Conservation (phyloP, 2,329 filamentous ascomycete species). For the Colletotrichum viniferum region DNA sequence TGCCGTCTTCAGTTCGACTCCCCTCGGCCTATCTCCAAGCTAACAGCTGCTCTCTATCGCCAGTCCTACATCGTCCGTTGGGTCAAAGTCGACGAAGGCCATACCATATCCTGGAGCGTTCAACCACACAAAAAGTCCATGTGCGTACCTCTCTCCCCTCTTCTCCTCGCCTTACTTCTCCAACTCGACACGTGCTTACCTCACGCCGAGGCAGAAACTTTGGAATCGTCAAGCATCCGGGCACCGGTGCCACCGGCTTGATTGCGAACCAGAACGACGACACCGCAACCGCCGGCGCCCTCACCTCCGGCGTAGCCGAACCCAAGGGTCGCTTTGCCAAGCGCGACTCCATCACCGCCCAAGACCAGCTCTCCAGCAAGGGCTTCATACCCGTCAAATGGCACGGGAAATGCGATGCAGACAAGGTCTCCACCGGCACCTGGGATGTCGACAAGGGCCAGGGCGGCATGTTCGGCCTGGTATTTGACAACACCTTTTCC, state of each 20-base stretch:
- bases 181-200: constrained; percentile 3
- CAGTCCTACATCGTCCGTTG: constrained; percentile 98
- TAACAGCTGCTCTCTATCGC: constrained; percentile 20
- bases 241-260: constrained; percentile 63
- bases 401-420: constrained; percentile 94
- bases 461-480: constrained; percentile 92
- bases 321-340: constrained; percentile 55
- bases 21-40: not conserved
- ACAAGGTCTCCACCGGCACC: constrained; percentile 90
- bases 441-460: constrained; percentile 77
- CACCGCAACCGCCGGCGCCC: constrained; percentile 51
- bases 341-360: constrained; percentile 64
- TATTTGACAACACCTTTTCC: constrained; percentile 99
- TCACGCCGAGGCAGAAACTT: constrained; percentile 69
- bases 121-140: constrained; percentile 98
- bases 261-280: constrained; percentile 48
- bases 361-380: constrained; percentile 68
- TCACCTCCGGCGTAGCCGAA: constrained; percentile 45
- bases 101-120: constrained; percentile 97
- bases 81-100: constrained; percentile 87
- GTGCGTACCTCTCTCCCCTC: constrained; percentile 43
- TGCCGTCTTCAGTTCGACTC: constrained; percentile 12
- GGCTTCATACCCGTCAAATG: constrained; percentile 77
- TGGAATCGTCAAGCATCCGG: constrained; percentile 96
- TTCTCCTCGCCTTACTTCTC: not conserved